Evolutionary conservation across 1,284 basidiomycete genomes (phyloP).

Genomic region (Singerocomus inundabilis): DNA sequence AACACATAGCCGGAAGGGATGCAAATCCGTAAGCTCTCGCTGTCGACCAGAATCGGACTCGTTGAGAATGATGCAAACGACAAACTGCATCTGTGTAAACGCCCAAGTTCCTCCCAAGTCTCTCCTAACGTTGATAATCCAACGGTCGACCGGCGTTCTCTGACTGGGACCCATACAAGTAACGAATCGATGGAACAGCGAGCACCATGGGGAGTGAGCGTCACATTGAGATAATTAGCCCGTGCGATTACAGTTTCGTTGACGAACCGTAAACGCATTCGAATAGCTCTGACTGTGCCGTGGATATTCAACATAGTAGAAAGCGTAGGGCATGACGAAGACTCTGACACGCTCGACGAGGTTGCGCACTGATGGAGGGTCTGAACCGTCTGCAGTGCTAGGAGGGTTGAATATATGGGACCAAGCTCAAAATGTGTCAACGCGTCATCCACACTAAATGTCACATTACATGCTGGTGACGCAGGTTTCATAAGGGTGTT

Average conservation of each 20-base stretch:
- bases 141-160: constrained; percentile 22
- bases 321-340: constrained; percentile 12
- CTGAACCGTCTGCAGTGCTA: constrained; percentile 60
- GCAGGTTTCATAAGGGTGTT: constrained; percentile 13
- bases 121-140: constrained; percentile 27
- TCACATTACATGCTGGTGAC: constrained; percentile 13
- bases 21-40: constrained; percentile 68
- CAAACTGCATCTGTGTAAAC: constrained; percentile 62
- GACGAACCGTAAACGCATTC: constrained; percentile 48
- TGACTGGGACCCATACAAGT: constrained; percentile 46
- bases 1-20: constrained; percentile 82
- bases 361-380: constrained; percentile 35
- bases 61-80: constrained; percentile 32
- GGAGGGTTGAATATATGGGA: constrained; percentile 72
- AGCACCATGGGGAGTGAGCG: constrained; percentile 14
- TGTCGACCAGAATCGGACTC: constrained; percentile 47
- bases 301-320: constrained; percentile 29
- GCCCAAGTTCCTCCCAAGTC: constrained; percentile 80
- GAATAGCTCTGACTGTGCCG: constrained; percentile 41
- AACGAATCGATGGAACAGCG: constrained; percentile 40
- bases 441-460: constrained; percentile 36
- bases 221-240: constrained; percentile 42
- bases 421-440: constrained; percentile 59
- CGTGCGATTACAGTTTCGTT: constrained; percentile 48
- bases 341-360: constrained; percentile 29